Conservation (phyloP, 257 asterid genomes). For the Plantago elongata region DNA sequence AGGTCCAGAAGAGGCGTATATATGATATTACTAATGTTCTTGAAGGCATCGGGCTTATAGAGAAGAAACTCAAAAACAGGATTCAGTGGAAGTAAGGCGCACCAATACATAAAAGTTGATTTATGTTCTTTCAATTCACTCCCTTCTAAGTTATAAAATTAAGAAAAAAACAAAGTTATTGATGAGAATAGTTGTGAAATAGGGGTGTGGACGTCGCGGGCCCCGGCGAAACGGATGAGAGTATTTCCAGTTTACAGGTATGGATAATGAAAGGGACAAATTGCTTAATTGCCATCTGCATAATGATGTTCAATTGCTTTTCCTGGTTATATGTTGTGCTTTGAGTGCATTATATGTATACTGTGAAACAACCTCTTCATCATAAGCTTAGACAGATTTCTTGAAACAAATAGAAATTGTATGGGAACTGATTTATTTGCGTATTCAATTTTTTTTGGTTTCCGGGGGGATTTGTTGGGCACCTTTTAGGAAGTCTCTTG, state of each 20-base stretch:
- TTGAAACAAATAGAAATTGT: slow-evolving; percentile 1
- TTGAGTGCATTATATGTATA: slow-evolving; percentile 5
- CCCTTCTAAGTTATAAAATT: slow-evolving; percentile 13
- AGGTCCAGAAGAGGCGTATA: slow-evolving; percentile 98
- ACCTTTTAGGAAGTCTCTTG: too few relatives aligned
- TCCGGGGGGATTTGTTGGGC: too few relatives aligned
- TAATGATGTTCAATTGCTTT: not conserved
- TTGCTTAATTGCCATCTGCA: not conserved
- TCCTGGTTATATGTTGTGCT: slow-evolving; percentile 4
- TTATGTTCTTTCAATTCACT: slow-evolving; percentile 5
- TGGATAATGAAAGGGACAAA: not conserved
- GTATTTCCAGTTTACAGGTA: slow-evolving; percentile 74
- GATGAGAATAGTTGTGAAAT: slow-evolving; percentile 18
- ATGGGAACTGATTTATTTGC: too few relatives aligned
- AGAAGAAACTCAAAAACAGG: slow-evolving; percentile 91
- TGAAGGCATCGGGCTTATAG: slow-evolving; percentile 96
- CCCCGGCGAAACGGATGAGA: slow-evolving; percentile 76
- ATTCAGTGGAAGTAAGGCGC: slow-evolving; percentile 93
- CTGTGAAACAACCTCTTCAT: not conserved
- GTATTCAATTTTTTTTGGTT: too few relatives aligned
- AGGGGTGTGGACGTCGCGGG: slow-evolving; percentile 84
- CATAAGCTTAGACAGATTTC: slow-evolving; percentile 5
- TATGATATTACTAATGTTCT: slow-evolving; percentile 96
- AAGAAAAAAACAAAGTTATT: slow-evolving; percentile 22
- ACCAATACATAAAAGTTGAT: not conserved